Conservation (phyloP, 83 land plant genomes). For the Thuja plicata region DNA sequence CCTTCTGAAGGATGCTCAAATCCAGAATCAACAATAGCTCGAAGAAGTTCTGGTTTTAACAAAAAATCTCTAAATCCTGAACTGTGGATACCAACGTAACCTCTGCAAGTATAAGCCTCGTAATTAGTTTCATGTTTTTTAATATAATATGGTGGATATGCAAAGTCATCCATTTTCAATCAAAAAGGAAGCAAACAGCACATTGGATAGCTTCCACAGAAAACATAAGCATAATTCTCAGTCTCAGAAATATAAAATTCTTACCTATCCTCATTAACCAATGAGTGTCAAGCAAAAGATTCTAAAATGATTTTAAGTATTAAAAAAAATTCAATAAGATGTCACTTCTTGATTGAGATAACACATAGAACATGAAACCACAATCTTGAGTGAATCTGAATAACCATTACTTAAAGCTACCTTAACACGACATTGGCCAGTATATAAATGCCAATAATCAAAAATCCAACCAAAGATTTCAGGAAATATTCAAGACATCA, state of each 20-base stretch:
- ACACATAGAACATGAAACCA: neutral
- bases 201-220: neutral
- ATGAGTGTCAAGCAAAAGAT: neutral
- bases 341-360: neutral
- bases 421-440: neutral
- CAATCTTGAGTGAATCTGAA: neutral
- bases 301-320: neutral
- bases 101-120: conserved; percentile 43
- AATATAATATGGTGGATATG: neutral
- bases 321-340: neutral
- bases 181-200: neutral
- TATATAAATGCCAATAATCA: no score
- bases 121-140: neutral
- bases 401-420: neutral
- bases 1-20: conserved; percentile 99
- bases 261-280: neutral
- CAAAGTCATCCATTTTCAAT: neutral
- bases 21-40: conserved; percentile 96
- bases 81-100: conserved; percentile 97
- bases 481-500: no score
- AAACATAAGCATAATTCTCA: neutral
- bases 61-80: conserved; percentile 97
- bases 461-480: no score
- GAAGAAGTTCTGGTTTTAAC: conserved; percentile 93
- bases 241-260: neutral